Conservation (phyloP, 75 land plant genomes). For the Cryptomeria japonica region DNA sequence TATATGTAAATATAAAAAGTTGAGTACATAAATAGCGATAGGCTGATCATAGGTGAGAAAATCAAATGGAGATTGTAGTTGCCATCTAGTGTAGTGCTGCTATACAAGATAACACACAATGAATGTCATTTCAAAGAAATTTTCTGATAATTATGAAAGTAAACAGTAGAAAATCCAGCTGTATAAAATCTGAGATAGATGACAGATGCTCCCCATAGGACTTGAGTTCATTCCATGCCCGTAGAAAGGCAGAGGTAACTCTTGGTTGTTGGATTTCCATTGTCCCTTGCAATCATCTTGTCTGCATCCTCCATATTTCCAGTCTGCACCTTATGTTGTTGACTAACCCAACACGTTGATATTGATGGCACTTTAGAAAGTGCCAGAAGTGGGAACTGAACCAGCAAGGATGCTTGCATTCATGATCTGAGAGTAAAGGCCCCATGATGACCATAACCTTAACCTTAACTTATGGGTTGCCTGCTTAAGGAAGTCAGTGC, state of each 20-base stretch:
- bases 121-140: not conserved
- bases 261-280: not conserved
- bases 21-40: not conserved
- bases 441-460: not conserved
- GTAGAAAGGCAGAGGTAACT: not conserved
- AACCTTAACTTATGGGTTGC: not conserved
- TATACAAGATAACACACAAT: not conserved
- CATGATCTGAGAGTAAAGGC: not conserved
- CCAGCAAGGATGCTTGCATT: not conserved
- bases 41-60: not conserved
- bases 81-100: not conserved
- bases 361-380: not conserved
- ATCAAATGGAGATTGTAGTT: not conserved
- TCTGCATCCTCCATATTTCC: not conserved
- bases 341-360: not conserved
- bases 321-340: not conserved
- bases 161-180: not conserved
- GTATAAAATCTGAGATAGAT: not conserved
- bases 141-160: not conserved
- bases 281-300: not conserved
- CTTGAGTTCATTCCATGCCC: not conserved
- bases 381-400: not conserved
- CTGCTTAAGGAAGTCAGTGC: not conserved
- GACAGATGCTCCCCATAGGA: not conserved
- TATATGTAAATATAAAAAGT: not conserved